Conservation (phyloP, 2,329 filamentous ascomycete genomes). For the Diaporthe ilicicola region DNA sequence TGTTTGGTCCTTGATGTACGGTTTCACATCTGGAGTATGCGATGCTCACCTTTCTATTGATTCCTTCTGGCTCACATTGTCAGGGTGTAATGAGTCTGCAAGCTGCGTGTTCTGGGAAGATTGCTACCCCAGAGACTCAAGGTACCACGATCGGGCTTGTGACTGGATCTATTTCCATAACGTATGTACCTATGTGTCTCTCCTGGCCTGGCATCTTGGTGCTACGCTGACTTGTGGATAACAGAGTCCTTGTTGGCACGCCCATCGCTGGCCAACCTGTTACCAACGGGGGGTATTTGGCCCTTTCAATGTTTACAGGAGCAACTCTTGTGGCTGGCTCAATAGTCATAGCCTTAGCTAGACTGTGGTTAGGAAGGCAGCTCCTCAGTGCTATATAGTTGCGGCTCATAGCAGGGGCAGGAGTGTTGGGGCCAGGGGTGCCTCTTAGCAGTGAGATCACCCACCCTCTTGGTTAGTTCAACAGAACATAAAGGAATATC, state of each 20-base stretch:
- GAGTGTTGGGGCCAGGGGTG: too few relatives aligned
- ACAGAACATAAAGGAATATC: background rate
- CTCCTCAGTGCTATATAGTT: background rate
- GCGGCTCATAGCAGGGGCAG: background rate
- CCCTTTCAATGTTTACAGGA: conserved; percentile 49
- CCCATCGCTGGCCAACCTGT: conserved; percentile 52
- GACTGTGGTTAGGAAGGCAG: background rate
- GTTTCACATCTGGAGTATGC: conserved; percentile 54
- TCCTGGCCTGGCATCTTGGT: background rate
- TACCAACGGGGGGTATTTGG: conserved; percentile 48
- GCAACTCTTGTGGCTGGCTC: conserved; percentile 39
- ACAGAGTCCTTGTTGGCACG: conserved; percentile 49
- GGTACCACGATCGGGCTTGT: conserved; percentile 53
- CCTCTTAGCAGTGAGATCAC: background rate
- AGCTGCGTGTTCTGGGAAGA: conserved; percentile 52
- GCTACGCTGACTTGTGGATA: conserved; percentile 32
- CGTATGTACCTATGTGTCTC: conserved; percentile 40
- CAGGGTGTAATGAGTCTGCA: conserved; percentile 57
- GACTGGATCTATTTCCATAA: conserved; percentile 50
- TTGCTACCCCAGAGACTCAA: conserved; percentile 48
- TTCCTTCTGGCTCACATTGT: background rate
- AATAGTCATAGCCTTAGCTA: background rate
- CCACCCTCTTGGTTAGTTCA: background rate
- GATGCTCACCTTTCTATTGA: background rate
- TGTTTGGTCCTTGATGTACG: conserved; percentile 53